phyloP scores from a whole-genome alignment of 2,329 filamentous ascomycete species.

The Neonectria punicea region DNA sequence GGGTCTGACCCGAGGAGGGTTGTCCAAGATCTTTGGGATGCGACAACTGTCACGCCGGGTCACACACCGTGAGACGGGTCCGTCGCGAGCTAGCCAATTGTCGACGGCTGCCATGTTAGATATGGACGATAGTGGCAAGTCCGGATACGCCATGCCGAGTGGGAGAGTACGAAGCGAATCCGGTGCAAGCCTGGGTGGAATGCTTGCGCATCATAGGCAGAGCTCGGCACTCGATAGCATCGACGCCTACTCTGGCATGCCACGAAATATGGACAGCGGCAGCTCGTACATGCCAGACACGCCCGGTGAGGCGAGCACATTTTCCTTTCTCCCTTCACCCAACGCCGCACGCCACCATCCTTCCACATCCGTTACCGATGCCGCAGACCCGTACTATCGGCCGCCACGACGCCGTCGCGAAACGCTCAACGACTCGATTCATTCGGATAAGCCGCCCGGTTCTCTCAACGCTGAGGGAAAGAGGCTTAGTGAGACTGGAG shows the following conservation, averaged over 20 bases:
- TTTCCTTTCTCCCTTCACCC: constrained; percentile 75
- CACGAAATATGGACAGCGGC: constrained; percentile 65
- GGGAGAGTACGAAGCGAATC: constrained; percentile 71
- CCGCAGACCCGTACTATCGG: constrained; percentile 86
- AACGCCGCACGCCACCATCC: constrained; percentile 59
- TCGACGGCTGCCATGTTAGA: constrained; percentile 86
- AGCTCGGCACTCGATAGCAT: constrained; percentile 65
- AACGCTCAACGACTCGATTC: constrained; percentile 58
- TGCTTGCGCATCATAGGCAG: constrained; percentile 57
- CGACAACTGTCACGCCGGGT: constrained; percentile 83
- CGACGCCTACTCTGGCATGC: constrained; percentile 56
- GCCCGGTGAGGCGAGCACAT: constrained; percentile 74
- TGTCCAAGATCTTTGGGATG: constrained; percentile 92
- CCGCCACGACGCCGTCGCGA: constrained; percentile 79
- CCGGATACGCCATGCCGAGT: constrained; percentile 63
- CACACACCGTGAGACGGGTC: constrained; percentile 70
- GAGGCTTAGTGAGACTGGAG: constrained; percentile 50
- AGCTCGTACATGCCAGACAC: constrained; percentile 80
- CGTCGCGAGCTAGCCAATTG: constrained; percentile 81
- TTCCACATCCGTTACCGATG: constrained; percentile 59
- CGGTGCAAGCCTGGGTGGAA: constrained; percentile 65
- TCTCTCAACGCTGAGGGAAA: constrained; percentile 48
- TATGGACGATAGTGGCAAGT: constrained; percentile 72
- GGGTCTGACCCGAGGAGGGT: constrained; percentile 79
- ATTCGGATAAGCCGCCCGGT: constrained; percentile 45